Percentiles rank a stretch among this genome's conserved stretches.
These are phyloP conservation scores for Aspergillus caelatus DNA, from an alignment of 2,329 filamentous ascomycete species.

Conservation along the genomic window DNA sequence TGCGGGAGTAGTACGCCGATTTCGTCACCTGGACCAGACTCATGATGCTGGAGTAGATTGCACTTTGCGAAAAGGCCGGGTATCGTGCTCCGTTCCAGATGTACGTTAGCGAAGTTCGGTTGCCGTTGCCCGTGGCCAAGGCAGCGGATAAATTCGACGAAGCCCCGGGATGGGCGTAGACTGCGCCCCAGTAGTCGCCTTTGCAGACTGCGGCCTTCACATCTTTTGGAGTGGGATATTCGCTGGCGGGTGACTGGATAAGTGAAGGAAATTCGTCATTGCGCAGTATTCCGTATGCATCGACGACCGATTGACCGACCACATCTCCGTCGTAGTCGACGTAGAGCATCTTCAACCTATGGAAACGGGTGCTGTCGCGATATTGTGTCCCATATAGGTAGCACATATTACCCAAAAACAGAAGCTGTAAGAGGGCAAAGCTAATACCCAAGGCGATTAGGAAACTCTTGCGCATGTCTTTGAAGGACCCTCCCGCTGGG, in stretches of 20 bases:
- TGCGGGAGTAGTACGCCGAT: constrained; percentile 30
- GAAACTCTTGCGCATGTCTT: background rate
- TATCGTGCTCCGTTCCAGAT: constrained; percentile 47
- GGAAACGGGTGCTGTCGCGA: constrained; percentile 19
- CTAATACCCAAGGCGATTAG: background rate
- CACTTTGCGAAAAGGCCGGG: constrained; percentile 32
- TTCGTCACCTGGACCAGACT: constrained; percentile 31
- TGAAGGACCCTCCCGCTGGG: background rate
- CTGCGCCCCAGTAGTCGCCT: constrained; percentile 31
- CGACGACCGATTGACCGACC: constrained; percentile 30
- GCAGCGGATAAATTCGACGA: constrained; percentile 37
- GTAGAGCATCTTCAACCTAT: constrained; percentile 32
- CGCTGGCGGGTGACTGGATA: background rate
- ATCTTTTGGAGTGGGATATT: constrained; percentile 7
- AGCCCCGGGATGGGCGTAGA: constrained; percentile 30
- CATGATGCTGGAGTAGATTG: constrained; percentile 34
- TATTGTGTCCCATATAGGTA: constrained; percentile 21
- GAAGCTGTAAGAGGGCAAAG: constrained; percentile 17
- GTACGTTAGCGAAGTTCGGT: constrained; percentile 34
- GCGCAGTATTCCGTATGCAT: constrained; percentile 25
- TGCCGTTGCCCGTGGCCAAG: constrained; percentile 33
- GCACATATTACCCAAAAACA: constrained; percentile 20
- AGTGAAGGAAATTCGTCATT: constrained; percentile 12
- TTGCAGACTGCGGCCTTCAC: constrained; percentile 16
- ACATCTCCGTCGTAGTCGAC: constrained; percentile 37